Percentiles rank a stretch among this genome's conserved stretches.
Evolutionary conservation across 441 rosid genomes (phyloP).

Genomic region (Bocquillonia castaneifolia): DNA sequence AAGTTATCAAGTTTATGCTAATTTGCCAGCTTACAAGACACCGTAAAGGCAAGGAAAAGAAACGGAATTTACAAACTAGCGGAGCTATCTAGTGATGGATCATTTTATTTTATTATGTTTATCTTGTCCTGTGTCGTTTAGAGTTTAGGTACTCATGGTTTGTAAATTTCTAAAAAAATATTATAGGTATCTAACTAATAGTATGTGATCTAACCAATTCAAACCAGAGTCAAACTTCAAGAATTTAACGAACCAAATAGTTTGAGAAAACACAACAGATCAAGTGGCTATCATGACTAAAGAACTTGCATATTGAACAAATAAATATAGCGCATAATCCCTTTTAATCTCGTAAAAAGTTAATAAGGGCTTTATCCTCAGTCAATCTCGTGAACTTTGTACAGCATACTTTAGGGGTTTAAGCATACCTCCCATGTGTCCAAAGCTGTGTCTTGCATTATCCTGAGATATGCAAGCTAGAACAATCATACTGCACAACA

Average conservation of each 20-base stretch:
- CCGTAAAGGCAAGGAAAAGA: too few species aligned
- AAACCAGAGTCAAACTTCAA: not conserved
- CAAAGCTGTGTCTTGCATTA: conserved; percentile 64
- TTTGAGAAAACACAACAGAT: not conserved
- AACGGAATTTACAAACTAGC: too few species aligned
- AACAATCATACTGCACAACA: conserved; percentile 56
- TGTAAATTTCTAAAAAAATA: too few species aligned
- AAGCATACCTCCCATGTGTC: conserved; percentile 63
- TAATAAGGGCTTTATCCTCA: not conserved
- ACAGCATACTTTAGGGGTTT: not conserved
- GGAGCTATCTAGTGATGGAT: too few species aligned
- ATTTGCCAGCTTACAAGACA: too few species aligned
- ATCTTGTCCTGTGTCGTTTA: too few species aligned
- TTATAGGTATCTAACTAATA: too few species aligned
- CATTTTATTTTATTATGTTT: too few species aligned
- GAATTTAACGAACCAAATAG: not conserved
- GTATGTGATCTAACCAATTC: too few species aligned
- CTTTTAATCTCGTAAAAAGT: too few species aligned
- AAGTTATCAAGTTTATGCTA: not conserved
- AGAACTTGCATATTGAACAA: not conserved
- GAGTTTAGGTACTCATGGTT: too few species aligned
- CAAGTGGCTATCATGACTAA: not conserved
- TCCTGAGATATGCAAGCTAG: conserved; percentile 64
- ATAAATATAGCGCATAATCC: too few species aligned
- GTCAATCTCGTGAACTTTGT: conserved; percentile 12